A percentile compares a stretch with the other conserved stretches of the same genome.
Evolutionary conservation across 1,139 yeast genomes (phyloP).

Genomic region (Pichia sp.): DNA sequence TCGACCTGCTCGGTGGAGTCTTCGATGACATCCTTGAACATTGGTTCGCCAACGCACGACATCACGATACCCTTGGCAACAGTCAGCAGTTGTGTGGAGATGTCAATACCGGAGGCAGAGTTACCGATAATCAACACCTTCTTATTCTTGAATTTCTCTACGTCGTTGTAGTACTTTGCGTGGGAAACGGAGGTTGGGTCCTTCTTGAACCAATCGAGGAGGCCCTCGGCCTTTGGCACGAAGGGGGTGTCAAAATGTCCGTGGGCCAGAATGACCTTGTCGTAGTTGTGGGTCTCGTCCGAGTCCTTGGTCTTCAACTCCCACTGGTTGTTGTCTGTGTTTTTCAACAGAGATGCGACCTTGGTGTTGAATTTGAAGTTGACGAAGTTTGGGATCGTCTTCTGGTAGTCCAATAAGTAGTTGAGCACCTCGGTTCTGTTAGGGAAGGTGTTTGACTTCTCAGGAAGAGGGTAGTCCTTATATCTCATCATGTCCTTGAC

Average conservation of each 20-base stretch:
- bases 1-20: conserved; percentile 35
- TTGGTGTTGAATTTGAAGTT: conserved; percentile 31
- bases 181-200: conserved; percentile 39
- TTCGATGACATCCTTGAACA: conserved; percentile 33
- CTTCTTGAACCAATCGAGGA: conserved; percentile 36
- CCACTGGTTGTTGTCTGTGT: conserved; percentile 26
- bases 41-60: conserved; percentile 34
- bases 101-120: conserved; percentile 46
- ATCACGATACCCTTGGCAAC: conserved; percentile 40
- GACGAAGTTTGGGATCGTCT: conserved; percentile 35
- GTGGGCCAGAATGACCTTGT: conserved; percentile 45
- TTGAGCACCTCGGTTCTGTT: conserved; percentile 38
- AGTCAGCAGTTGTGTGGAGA: conserved; percentile 43
- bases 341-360: conserved; percentile 28
- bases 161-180: conserved; percentile 41
- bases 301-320: conserved; percentile 23
- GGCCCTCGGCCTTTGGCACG: conserved; percentile 43
- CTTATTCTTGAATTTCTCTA: conserved; percentile 34
- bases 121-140: conserved; percentile 49
- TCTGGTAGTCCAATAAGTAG: conserved; percentile 37
- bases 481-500: conserved; percentile 43
- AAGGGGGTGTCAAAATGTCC: conserved; percentile 48
- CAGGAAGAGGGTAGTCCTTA: conserved; percentile 37
- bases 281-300: conserved; percentile 31
- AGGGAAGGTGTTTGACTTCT: conserved; percentile 36